These are phyloP conservation scores for Blastomyces gilchristii DNA, from an alignment of 2,329 filamentous ascomycete species.

Conservation along the genomic window DNA sequence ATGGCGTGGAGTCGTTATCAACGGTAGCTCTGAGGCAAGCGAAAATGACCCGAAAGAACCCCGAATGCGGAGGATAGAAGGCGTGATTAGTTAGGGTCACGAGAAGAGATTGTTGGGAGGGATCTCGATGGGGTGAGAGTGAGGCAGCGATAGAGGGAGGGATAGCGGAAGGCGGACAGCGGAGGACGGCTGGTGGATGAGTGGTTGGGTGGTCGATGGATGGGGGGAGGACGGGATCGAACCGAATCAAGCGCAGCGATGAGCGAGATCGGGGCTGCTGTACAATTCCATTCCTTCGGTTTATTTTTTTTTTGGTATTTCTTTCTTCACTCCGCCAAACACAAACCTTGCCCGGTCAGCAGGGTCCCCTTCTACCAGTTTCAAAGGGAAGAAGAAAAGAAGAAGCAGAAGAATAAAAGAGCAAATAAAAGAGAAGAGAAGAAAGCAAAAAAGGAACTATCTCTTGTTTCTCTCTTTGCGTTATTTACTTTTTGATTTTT, in stretches of 20 bases:
- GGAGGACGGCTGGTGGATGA: background rate
- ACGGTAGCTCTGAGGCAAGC: background rate
- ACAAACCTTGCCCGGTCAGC: background rate
- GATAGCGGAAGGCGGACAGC: background rate
- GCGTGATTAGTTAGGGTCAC: background rate
- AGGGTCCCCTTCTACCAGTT: background rate
- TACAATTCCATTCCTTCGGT: constrained; percentile 2
- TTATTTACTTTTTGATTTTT: background rate
- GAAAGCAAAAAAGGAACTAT: background rate
- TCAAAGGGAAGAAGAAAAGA: too few relatives aligned
- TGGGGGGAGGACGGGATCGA: background rate
- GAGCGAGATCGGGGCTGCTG: background rate
- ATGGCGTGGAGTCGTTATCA: background rate
- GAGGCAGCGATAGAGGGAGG: too few relatives aligned
- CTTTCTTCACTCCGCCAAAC: background rate
- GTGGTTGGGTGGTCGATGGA: too few relatives aligned
- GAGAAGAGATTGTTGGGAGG: background rate
- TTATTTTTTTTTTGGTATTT: too few relatives aligned
- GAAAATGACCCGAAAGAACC: background rate
- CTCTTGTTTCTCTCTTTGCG: background rate
- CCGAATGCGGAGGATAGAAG: background rate
- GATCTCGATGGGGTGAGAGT: background rate
- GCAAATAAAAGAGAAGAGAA: background rate
- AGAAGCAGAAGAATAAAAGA: background rate
- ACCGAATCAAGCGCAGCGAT: background rate